Base-by-base conservation (phyloP, 257 asterid genomes). In the Avicennia marina region DNA sequence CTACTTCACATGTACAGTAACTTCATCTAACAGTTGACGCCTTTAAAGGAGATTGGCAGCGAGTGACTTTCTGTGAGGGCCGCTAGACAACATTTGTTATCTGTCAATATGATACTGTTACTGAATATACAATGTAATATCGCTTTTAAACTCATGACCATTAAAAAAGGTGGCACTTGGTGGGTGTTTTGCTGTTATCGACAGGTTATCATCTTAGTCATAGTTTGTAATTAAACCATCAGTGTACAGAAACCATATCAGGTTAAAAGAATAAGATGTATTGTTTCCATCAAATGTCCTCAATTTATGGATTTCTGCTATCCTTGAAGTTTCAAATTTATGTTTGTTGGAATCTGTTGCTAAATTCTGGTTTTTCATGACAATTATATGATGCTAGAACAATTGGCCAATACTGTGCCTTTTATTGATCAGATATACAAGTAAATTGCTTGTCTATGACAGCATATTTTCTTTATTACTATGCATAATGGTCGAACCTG, bases 291-390 rank as follows among this genome's bases (percentile, higher is more conserved):
- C n/a, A n/a, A n/a, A n/a, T n/a, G n/a, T n/a, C n/a, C n/a, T n/a
- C n/a, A n/a, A n/a, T n/a, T n/a, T n/a, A n/a, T n/a, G n/a, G n/a
- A n/a, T n/a, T n/a, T n/a, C n/a, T n/a, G n/a, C n/a, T n/a, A n/a
- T n/a, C n/a, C n/a, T 7, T 29, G 11, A 36, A 21, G 18, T 19
- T 33, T 33, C 52, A 22, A 25, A 7, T 6, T 51, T 45, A 31
- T 7, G 33, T 24, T 65, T 45, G 42, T 42, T 36, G 57, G 58
- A 24, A 25, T 36, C 25, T 54, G 16, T 65, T 19, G 43, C 43
- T 3, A 11, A 19, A 45, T 33, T 21, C 18, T 22, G 12, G 49
- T 22, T 36, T 36, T 32, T 18, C 50, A n/a, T 43, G 7, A 12
- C 18, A 10, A 19, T 31, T 36, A 36, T 56, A 56, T 18, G 9